These are phyloP conservation scores for Soucietia sequanensis DNA, from an alignment of 805 yeast genomes.

Conservation along the genomic window DNA sequence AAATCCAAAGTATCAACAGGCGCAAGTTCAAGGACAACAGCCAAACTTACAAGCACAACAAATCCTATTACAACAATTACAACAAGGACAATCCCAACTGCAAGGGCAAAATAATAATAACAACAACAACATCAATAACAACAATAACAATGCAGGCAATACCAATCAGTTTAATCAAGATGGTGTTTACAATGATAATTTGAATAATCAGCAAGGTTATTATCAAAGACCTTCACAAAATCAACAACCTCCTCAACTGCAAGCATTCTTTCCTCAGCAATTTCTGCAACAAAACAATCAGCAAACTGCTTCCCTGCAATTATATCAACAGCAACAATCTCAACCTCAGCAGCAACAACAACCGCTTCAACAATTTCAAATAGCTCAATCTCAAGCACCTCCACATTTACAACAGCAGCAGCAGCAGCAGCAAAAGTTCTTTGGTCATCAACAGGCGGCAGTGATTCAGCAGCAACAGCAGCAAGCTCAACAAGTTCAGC, in stretches of 20 bases:
- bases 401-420: slow-evolving; percentile 17
- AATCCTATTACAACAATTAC: slow-evolving; percentile 41
- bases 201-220: too few relatives aligned
- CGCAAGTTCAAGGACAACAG: slow-evolving; percentile 28
- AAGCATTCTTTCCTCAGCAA: slow-evolving; percentile 23
- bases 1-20: slow-evolving; percentile 36
- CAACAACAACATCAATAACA: too few relatives aligned
- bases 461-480: slow-evolving; percentile 19
- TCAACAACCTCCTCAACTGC: slow-evolving; percentile 19
- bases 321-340: slow-evolving; percentile 16
- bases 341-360: slow-evolving; percentile 20
- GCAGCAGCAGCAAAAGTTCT: slow-evolving; percentile 21
- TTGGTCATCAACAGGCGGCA: slow-evolving; percentile 12
- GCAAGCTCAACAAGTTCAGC: slow-evolving; percentile 19
- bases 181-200: slow-evolving; percentile 14
- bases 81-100: slow-evolving; percentile 31
- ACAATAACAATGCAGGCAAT: slow-evolving; percentile 5
- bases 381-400: slow-evolving; percentile 9
- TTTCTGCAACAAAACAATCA: slow-evolving; percentile 16
- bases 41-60: slow-evolving; percentile 43
- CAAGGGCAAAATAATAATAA: slow-evolving; percentile 9
- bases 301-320: too few relatives aligned
- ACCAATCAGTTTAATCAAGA: slow-evolving; percentile 12
- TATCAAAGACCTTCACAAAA: slow-evolving; percentile 22
- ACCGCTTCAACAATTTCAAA: slow-evolving; percentile 11